A percentile compares a stretch with the other conserved stretches of the same genome.
phyloP scores from a whole-genome alignment of 2,329 filamentous ascomycete species.

The Davidsoniella neocaledoniae region DNA sequence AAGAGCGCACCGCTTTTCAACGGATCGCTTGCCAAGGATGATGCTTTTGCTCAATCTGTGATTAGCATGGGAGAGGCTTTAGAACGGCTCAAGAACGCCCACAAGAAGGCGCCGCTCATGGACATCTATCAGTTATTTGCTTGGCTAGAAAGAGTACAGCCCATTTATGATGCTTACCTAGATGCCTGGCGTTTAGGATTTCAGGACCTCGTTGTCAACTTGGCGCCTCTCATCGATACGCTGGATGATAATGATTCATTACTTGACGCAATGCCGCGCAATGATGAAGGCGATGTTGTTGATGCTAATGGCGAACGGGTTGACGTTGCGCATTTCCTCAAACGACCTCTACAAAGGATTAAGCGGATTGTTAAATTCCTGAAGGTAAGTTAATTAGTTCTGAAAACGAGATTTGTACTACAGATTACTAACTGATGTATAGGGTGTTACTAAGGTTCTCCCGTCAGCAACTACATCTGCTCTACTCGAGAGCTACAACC shows the following conservation, averaged over 20 bases:
- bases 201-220: slow-evolving; percentile 83
- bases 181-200: slow-evolving; percentile 85
- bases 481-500: slow-evolving; percentile 40
- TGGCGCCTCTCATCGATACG: slow-evolving; percentile 47
- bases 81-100: slow-evolving; percentile 64
- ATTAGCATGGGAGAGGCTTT: slow-evolving; percentile 85
- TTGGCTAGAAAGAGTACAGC: slow-evolving; percentile 67
- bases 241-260: slow-evolving; percentile 44
- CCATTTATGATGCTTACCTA: slow-evolving; percentile 73
- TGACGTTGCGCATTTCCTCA: slow-evolving; percentile 84
- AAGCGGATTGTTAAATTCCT: slow-evolving; percentile 78
- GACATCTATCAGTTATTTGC: slow-evolving; percentile 55
- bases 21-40: slow-evolving; percentile 9
- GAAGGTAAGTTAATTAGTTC: slow-evolving; percentile 32
- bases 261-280: slow-evolving; percentile 40
- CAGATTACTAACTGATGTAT: not conserved
- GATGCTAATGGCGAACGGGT: slow-evolving; percentile 73
- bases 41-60: slow-evolving; percentile 65
- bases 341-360: slow-evolving; percentile 70
- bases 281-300: slow-evolving; percentile 48
- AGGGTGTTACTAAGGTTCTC: slow-evolving; percentile 40
- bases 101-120: slow-evolving; percentile 62
- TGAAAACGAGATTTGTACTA: not conserved
- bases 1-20: slow-evolving; percentile 27
- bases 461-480: slow-evolving; percentile 30